Percentiles rank a stretch among this genome's conserved stretches.
phyloP scores from a whole-genome alignment of 352 stramenopile genomes.

The Globisporangium cystogenes region DNA sequence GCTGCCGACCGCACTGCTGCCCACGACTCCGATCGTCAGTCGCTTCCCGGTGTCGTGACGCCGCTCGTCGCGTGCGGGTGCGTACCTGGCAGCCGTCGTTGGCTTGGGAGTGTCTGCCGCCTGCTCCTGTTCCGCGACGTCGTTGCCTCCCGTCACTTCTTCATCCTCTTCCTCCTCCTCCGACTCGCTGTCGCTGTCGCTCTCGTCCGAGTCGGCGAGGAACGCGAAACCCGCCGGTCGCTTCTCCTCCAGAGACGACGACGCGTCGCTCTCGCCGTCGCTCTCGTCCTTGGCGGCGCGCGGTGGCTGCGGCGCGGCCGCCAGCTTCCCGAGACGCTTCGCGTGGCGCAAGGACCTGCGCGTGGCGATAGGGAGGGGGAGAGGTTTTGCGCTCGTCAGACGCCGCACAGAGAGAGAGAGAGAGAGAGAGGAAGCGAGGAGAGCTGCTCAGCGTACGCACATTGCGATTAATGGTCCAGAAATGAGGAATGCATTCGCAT shows the following conservation, averaged over 20 bases:
- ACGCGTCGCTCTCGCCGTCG: constrained; percentile 3
- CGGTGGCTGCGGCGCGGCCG: constrained; percentile 10
- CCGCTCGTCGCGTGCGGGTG: not conserved
- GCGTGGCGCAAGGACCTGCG: constrained; percentile 75
- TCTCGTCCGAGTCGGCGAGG: constrained; percentile 60
- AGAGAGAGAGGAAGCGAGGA: not conserved
- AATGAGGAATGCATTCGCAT: no score
- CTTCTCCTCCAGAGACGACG: constrained; percentile 31
- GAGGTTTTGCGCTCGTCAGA: not conserved
- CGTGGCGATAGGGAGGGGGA: no score
- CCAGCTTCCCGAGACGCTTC: constrained; percentile 51
- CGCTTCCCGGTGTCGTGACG: not conserved
- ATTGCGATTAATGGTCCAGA: not conserved
- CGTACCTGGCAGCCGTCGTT: constrained; percentile 13
- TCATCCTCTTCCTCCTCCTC: constrained; percentile 18
- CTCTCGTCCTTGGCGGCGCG: not conserved
- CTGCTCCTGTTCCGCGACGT: constrained; percentile 11
- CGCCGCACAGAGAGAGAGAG: not conserved
- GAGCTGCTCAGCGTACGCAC: no score
- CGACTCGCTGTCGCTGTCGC: constrained; percentile 19
- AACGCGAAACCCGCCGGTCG: constrained; percentile 63
- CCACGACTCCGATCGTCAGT: not conserved
- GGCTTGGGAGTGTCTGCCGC: constrained; percentile 8
- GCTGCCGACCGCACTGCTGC: no score
- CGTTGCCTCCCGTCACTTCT: constrained; percentile 9